These are phyloP conservation scores for Thelephora aurantiotincta DNA, from an alignment of 768 basidiomycete species.

Conservation along the genomic window DNA sequence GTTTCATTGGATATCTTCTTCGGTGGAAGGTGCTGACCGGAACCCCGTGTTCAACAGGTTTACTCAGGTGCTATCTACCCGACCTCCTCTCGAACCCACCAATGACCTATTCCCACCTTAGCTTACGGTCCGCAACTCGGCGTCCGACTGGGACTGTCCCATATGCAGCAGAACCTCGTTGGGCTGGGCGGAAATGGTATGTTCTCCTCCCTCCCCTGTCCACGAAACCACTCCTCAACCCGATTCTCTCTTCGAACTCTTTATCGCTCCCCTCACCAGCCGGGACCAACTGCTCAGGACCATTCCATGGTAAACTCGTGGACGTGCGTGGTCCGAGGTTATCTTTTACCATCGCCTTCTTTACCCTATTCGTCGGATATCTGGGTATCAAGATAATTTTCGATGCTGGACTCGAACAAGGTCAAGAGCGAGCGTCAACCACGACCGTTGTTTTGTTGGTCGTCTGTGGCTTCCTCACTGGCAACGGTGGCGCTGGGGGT, in stretches of 20 bases:
- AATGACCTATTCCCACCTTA: slow-evolving; percentile 11
- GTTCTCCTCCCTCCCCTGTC: slow-evolving; percentile 9
- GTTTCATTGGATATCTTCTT: background rate
- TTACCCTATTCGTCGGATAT: slow-evolving; percentile 59
- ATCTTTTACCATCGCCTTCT: slow-evolving; percentile 42
- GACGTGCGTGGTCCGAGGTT: slow-evolving; percentile 62
- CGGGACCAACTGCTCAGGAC: slow-evolving; percentile 66
- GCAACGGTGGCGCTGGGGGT: slow-evolving; percentile 64
- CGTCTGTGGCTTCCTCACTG: slow-evolving; percentile 56
- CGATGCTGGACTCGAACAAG: slow-evolving; percentile 28
- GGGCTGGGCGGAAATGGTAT: slow-evolving; percentile 68
- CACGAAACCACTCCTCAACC: background rate
- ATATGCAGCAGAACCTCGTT: slow-evolving; percentile 73
- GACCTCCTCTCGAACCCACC: slow-evolving; percentile 4
- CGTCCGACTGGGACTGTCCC: slow-evolving; percentile 53
- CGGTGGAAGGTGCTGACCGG: background rate
- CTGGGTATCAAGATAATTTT: slow-evolving; percentile 57
- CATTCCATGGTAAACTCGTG: slow-evolving; percentile 67
- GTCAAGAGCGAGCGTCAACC: slow-evolving; percentile 18
- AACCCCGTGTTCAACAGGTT: slow-evolving; percentile 13
- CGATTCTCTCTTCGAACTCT: background rate
- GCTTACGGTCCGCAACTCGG: slow-evolving; percentile 86
- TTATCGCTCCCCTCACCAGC: slow-evolving; percentile 23
- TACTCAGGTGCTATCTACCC: slow-evolving; percentile 19
- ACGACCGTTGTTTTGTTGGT: slow-evolving; percentile 38